Conservation (phyloP, 805 yeast genomes). For the Groenewaldozyma tartarivorans region DNA sequence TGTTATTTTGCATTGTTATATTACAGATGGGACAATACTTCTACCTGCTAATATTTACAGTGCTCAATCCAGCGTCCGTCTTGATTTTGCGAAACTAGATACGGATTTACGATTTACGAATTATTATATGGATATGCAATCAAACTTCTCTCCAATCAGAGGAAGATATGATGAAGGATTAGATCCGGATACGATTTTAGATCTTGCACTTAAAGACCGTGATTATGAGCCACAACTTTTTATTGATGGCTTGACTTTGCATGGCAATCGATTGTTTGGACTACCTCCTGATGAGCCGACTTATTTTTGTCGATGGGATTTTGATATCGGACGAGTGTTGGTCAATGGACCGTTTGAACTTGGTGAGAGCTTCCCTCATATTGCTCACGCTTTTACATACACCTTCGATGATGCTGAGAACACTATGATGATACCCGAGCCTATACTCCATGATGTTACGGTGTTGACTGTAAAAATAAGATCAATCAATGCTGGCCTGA, state of each 20-base stretch:
- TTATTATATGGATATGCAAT: constrained; percentile 88
- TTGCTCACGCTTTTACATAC: constrained; percentile 43
- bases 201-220: constrained; percentile 8
- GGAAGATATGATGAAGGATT: constrained; percentile 23
- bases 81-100: constrained; percentile 56
- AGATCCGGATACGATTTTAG: constrained; percentile 12
- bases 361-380: constrained; percentile 20
- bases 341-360: constrained; percentile 45
- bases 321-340: constrained; percentile 50
- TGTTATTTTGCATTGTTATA: constrained; percentile 60
- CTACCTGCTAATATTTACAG: constrained; percentile 69
- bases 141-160: constrained; percentile 51
- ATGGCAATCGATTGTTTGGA: constrained; percentile 91
- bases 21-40: constrained; percentile 58
- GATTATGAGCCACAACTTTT: constrained; percentile 30
- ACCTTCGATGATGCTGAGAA: constrained; percentile 73
- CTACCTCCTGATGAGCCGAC: constrained; percentile 84
- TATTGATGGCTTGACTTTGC: constrained; percentile 54
- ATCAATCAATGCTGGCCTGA: constrained; percentile 34
- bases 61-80: constrained; percentile 43
- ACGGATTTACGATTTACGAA: constrained; percentile 81
- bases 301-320: constrained; percentile 84
- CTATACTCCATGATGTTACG: constrained; percentile 58
- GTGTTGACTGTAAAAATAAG: constrained; percentile 50
- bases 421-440: constrained; percentile 47